A percentile compares a stretch with the other conserved stretches of the same genome.
Conservation (phyloP, 352 stramenopile genomes). For the Pythium dissotocum region DNA sequence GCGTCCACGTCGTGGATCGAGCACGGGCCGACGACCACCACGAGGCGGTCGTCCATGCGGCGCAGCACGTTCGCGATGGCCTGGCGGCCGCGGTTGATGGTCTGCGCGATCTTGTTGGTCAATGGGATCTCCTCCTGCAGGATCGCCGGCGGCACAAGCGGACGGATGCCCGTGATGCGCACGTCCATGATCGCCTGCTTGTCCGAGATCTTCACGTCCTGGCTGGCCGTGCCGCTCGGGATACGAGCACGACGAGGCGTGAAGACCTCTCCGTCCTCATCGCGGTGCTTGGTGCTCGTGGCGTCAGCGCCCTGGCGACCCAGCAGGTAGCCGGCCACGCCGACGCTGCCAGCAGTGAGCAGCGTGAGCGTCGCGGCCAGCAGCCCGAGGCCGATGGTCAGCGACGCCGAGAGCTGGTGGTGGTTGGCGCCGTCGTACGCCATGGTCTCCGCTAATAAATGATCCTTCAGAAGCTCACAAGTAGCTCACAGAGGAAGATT, state of each 20-base stretch:
- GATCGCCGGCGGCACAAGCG: constrained; percentile 85
- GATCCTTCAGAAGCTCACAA: too few species aligned
- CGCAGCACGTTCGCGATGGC: constrained; percentile 72
- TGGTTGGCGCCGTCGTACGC: constrained; percentile 16
- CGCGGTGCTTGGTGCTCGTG: constrained; percentile 21
- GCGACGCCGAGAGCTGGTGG: constrained; percentile 34
- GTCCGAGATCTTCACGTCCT: constrained; percentile 85
- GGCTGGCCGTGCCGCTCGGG: constrained; percentile 60
- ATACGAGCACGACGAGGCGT: constrained; percentile 54
- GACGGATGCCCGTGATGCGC: constrained; percentile 83
- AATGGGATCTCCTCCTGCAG: constrained; percentile 85
- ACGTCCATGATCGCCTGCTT: constrained; percentile 87
- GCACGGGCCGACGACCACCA: constrained; percentile 85
- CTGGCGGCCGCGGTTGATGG: constrained; percentile 76
- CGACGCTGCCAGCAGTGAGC: constrained; percentile 68
- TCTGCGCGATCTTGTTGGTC: constrained; percentile 75
- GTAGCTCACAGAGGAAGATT: constrained; percentile 12
- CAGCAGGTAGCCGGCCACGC: constrained; percentile 68
- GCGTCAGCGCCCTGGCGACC: constrained; percentile 40
- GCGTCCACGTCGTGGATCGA: constrained; percentile 89
- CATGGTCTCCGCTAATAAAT: constrained; percentile 13
- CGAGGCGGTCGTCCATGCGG: constrained; percentile 82
- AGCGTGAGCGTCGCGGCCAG: constrained; percentile 74
- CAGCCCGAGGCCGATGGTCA: constrained; percentile 67
- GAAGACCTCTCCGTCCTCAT: constrained; percentile 13